Conservation (phyloP, 2,329 filamentous ascomycete species). For the Elsinoe fawcettii region DNA sequence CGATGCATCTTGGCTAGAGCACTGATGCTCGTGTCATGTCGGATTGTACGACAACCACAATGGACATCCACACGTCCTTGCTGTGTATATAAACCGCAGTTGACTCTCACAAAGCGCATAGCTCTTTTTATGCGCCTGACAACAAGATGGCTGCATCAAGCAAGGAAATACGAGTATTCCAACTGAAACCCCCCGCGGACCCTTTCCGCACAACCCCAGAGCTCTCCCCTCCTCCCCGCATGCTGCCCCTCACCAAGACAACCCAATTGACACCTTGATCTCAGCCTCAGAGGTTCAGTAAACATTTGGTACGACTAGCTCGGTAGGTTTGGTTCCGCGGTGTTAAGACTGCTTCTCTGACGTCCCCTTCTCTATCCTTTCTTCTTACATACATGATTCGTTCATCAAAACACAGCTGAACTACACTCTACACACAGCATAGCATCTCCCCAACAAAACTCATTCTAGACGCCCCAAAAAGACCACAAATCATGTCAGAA, state of each 20-base stretch:
- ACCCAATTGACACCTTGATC: not conserved
- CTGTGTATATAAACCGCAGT: not conserved
- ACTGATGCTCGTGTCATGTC: not conserved
- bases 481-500: slow-evolving; percentile 1
- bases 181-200: not conserved
- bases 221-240: not conserved
- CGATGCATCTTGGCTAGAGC: not conserved
- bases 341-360: not conserved
- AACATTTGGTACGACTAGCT: not conserved
- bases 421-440: not conserved
- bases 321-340: slow-evolving; percentile 3
- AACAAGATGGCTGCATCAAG: not conserved
- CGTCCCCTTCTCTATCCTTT: not conserved
- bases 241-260: not conserved
- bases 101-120: too few relatives aligned
- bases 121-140: too few relatives aligned
- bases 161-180: not conserved
- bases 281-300: not conserved
- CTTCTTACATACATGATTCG: not conserved
- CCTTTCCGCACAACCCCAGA: not conserved
- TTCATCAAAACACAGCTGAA: not conserved
- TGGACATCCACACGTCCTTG: not conserved
- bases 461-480: too few relatives aligned
- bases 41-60: not conserved
- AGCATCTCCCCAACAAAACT: not conserved